phyloP scores from a whole-genome alignment of 345 rosid species.

The Arabis hirsuta region DNA sequence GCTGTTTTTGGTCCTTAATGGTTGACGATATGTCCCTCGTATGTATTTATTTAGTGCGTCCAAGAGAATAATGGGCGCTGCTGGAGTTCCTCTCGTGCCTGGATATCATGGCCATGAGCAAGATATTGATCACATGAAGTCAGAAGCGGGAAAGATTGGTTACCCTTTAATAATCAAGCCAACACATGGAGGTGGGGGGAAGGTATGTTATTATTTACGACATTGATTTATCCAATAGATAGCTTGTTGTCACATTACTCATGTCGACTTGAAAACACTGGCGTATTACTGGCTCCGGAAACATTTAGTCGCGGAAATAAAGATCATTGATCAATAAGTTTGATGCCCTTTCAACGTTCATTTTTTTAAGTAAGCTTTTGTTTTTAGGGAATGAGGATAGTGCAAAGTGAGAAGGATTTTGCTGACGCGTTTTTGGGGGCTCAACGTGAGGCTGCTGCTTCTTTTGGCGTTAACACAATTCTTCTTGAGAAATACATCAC shows the following conservation, averaged over 20 bases:
- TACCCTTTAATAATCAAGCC: constrained; percentile 90
- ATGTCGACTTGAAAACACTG: not conserved
- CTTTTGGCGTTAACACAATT: constrained; percentile 86
- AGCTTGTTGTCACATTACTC: constrained; percentile 2
- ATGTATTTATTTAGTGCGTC: constrained; percentile 65
- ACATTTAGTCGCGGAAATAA: constrained; percentile 1
- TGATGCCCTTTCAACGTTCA: constrained; percentile 3
- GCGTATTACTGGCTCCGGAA: not conserved
- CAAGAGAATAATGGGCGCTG: constrained; percentile 97
- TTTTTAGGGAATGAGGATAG: constrained; percentile 94
- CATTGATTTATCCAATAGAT: not conserved
- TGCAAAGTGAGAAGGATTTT: constrained; percentile 63
- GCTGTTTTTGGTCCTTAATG: not conserved
- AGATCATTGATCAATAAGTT: not conserved
- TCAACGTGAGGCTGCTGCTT: constrained; percentile 94
- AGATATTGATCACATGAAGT: constrained; percentile 80
- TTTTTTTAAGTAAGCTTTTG: constrained; percentile 37
- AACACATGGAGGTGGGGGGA: constrained; percentile 96
- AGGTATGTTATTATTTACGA: constrained; percentile 49
- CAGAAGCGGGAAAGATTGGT: constrained; percentile 88
- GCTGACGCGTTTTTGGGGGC: constrained; percentile 88
- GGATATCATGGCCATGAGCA: constrained; percentile 93
- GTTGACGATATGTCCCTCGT: constrained; percentile 7
- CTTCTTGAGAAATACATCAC: constrained; percentile 93
- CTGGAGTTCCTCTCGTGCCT: constrained; percentile 93